Evolutionary conservation across 1,284 basidiomycete species (phyloP), one percentile per base, ranked within the genome.

Genomic region (Cerrena zonata): DNA sequence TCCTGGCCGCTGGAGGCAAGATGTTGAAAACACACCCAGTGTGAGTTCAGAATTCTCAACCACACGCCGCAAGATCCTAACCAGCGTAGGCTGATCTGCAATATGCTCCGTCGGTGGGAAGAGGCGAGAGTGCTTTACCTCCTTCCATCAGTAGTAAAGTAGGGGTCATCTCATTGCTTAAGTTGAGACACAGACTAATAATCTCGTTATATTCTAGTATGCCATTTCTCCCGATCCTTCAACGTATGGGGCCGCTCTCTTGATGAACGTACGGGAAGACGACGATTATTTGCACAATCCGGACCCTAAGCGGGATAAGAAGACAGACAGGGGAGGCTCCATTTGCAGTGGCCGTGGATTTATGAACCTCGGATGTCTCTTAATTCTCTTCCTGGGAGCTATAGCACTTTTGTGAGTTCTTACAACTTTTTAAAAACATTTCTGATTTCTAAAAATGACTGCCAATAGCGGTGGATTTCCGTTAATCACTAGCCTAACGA

Each of bases 221-320:
- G 86, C 85, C 5, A 74, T 89, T 18, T 80, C 86, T 2, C 76
- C 85, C 1, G 86, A 89, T 64, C 86, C 85, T 11, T 68, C 74
- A 5, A 72, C 73, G 0, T 86, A 85, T 84, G 82, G 82, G 5
- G 74, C 80, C 22, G 73, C 82, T 56, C 64, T 85, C 48, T 80
- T 77, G 5, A 75, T 74, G 23, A 71, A 71, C 51, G 67, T 76
- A 46, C 66, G 66, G 2, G 87, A 89, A 60, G 70, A 79, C 2
- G 86, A 89, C 56, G 86, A 89, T 62, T 76, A 74, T 48, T 76
- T 89, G 37, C 86, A 89, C 64, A 86, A 84, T 58, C 85, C 86
- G 4, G 84, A 88, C 63, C 86, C 89, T 2, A 76, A 76, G 42
- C 74, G 86, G 42, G 87, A 91, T 63, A 67, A 76, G 53, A 80